Evolutionary conservation across 139 green algal genomes (phyloP).

Genomic region (Volvox africanus): DNA sequence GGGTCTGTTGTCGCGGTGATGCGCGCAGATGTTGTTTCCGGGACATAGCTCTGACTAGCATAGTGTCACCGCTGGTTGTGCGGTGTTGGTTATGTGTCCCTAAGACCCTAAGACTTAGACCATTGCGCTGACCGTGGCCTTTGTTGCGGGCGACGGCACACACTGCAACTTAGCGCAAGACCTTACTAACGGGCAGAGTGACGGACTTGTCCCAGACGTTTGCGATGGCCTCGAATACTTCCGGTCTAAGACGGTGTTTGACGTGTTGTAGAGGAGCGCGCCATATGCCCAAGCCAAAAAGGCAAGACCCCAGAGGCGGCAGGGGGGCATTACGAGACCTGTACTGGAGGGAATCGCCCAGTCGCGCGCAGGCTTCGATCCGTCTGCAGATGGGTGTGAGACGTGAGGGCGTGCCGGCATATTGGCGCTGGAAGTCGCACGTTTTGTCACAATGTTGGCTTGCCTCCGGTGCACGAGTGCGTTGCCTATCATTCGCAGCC

Average conservation of each 20-base stretch:
- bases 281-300: background rate
- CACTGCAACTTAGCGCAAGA: slow-evolving; percentile 8
- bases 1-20: slow-evolving; percentile 5
- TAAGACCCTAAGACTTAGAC: background rate
- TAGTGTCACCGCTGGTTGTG: slow-evolving; percentile 31
- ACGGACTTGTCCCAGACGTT: background rate
- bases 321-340: background rate
- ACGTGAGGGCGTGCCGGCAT: background rate
- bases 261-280: background rate
- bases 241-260: background rate
- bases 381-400: no score
- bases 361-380: no score
- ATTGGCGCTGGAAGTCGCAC: background rate
- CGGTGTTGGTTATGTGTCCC: slow-evolving; percentile 4
- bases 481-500: background rate
- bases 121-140: slow-evolving; percentile 21
- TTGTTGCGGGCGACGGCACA: slow-evolving; percentile 1
- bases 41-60: slow-evolving; percentile 17
- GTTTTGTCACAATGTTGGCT: background rate
- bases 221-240: background rate
- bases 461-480: background rate
- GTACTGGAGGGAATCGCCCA: no score
- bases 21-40: background rate
- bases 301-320: background rate
- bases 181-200: background rate